Percentiles rank a stretch among this genome's conserved stretches.
Evolutionary conservation across 2,329 filamentous ascomycete genomes (phyloP).

Genomic region (Xylaria sp.): DNA sequence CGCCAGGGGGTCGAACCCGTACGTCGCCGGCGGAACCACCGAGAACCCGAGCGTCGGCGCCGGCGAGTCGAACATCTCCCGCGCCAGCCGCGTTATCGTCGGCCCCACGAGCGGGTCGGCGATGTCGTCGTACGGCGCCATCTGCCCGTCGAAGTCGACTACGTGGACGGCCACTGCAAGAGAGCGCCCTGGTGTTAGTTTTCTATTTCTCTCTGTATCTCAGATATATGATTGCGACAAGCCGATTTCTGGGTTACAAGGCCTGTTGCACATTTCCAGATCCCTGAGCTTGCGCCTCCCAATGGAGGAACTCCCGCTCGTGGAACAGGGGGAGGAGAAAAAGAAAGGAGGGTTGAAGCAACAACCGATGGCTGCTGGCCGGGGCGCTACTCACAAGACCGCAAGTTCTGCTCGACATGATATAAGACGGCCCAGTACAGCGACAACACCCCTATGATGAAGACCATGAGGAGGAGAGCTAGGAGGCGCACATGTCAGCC

Average conservation of each 20-base stretch:
- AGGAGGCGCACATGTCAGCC: background rate
- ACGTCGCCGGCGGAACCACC: slow-evolving; percentile 51
- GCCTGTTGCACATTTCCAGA: too few relatives aligned
- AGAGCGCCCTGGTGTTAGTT: too few relatives aligned
- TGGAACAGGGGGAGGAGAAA: too few relatives aligned
- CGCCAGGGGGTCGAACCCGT: slow-evolving; percentile 56
- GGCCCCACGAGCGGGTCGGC: slow-evolving; percentile 61
- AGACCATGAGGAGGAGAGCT: slow-evolving; percentile 56
- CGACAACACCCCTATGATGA: slow-evolving; percentile 59
- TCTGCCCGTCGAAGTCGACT: slow-evolving; percentile 64
- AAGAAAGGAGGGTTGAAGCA: too few relatives aligned
- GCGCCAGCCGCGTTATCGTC: slow-evolving; percentile 48
- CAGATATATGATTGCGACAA: too few relatives aligned
- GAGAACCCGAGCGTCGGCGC: slow-evolving; percentile 51
- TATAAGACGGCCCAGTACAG: slow-evolving; percentile 65
- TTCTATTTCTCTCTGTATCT: too few relatives aligned
- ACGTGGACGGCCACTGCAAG: slow-evolving; percentile 62
- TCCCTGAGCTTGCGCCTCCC: too few relatives aligned
- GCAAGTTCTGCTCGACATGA: slow-evolving; percentile 51
- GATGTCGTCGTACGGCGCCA: slow-evolving; percentile 53
- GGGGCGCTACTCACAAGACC: too few relatives aligned
- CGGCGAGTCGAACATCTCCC: slow-evolving; percentile 44
- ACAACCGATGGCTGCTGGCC: too few relatives aligned
- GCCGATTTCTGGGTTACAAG: too few relatives aligned
- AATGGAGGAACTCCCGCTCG: too few relatives aligned